Base-by-base conservation (phyloP, 2,329 filamentous ascomycete genomes). In the Botrytis deweyae region DNA sequence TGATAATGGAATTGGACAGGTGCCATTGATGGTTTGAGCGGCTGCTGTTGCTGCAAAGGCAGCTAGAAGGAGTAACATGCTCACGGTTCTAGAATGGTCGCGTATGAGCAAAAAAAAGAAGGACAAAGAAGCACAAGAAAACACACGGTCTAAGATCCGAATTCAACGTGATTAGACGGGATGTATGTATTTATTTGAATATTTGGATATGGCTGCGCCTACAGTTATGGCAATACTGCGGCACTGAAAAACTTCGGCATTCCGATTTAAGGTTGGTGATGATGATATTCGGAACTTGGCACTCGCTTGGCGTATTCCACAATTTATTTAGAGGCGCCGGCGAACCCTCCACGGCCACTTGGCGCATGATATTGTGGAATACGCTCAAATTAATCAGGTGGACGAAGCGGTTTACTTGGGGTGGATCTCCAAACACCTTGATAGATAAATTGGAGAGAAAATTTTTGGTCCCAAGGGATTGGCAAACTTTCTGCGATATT, bases 131-230 rank as follows among this genome's bases (percentile, higher is more conserved):
- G 36, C 49, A n/a, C 10, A 52, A 20, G 3, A n/a, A 36, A 18
- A 52, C n/a, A 6, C 16, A 52, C 9, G 3, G 14, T n/a, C 10
- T 40, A 25, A 10, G 18, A 10, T 64, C 4, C 7, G 10, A 36
- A 12, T 36, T 7, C 9, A 20, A 16, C 18, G 18, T 25, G 2
- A 4, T n/a, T 9, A 25, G 20, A n/a, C 16, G 14, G 44, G 33
- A 67, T n/a, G 25, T 38, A 44, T 40, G 36, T 40, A 63, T 63
- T n/a, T 63, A 63, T 63, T 63, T n/a, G 59, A 40, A 63, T 9
- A 9, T n/a, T n/a, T n/a, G 22, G 14, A 40, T n/a, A 0, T 16
- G 25, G 1, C 36, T 40, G 25, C 36, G 22, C 49, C 4, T n/a
- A n/a, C 4, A n/a, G 12, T 52, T 25, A 52, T 52, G 49, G 49